Percentiles rank a stretch among this genome's conserved stretches.
phyloP scores from a whole-genome alignment of 1,284 basidiomycete genomes.

The Sanghuangporus sanghuang region DNA sequence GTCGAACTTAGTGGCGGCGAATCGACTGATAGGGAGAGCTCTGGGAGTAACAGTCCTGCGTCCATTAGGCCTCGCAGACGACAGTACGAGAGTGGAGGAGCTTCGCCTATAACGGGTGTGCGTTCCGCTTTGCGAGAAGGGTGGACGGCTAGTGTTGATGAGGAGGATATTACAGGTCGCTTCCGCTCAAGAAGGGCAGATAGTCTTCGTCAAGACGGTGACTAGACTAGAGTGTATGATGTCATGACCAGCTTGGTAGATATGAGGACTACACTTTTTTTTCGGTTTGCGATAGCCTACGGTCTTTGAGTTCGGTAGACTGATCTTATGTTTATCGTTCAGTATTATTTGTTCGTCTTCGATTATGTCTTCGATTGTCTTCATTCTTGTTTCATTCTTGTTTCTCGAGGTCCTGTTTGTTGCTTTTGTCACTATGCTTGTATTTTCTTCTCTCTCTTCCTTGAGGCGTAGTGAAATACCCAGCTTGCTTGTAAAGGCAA shows the following conservation, averaged over 20 bases:
- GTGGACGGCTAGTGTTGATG: conserved; percentile 5
- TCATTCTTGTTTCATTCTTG: not conserved
- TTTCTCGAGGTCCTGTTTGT: not conserved
- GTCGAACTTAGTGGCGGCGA: conserved; percentile 13
- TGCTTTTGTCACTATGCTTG: not conserved
- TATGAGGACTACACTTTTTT: not conserved
- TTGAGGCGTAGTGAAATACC: not conserved
- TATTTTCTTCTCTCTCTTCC: not conserved
- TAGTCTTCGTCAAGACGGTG: not conserved
- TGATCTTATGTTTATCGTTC: not conserved
- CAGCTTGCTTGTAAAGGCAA: not conserved
- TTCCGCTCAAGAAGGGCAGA: not conserved
- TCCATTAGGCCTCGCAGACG: not conserved
- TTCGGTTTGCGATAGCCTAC: not conserved
- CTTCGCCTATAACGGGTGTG: not conserved
- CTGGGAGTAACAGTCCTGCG: not conserved
- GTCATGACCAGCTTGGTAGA: not conserved
- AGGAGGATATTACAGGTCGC: not conserved
- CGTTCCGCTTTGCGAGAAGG: conserved; percentile 1
- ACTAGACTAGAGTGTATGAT: not conserved
- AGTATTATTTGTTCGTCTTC: not conserved
- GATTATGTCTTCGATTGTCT: not conserved
- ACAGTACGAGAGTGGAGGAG: not conserved
- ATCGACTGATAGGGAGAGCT: not conserved
- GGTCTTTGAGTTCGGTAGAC: not conserved